phyloP scores from a whole-genome alignment of 805 yeast genomes.

The Metschnikowia colocasiae region DNA sequence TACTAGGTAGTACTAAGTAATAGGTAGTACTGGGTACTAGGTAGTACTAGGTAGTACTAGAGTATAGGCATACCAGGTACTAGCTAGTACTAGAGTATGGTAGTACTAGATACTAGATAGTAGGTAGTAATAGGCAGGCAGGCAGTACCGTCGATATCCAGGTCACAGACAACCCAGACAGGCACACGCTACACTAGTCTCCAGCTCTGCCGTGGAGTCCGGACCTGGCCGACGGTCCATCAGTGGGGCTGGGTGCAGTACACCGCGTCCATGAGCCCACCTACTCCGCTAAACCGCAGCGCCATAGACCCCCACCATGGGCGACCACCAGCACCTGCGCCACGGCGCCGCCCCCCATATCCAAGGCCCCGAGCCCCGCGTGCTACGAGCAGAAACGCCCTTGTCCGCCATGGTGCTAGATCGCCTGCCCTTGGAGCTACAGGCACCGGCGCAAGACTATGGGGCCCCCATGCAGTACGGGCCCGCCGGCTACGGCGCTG shows the following conservation, averaged over 20 bases:
- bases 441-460: not conserved
- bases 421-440: not conserved
- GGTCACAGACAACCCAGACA: no score
- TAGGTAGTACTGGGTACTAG: no score
- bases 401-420: not conserved
- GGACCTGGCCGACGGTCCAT: no score
- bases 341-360: not conserved
- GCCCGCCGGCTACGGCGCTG: not conserved
- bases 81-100: no score
- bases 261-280: not conserved
- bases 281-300: not conserved
- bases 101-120: no score
- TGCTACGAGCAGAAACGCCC: not conserved
- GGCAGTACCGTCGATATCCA: no score
- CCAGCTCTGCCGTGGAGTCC: no score
- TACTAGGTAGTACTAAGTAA: no score
- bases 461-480: not conserved
- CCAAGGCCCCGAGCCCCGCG: not conserved
- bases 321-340: not conserved
- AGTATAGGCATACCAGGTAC: no score
- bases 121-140: no score
- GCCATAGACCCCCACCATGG: not conserved
- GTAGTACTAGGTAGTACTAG: no score
- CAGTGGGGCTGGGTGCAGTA: not conserved
- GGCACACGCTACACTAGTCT: no score